Evolutionary conservation across 1,284 basidiomycete genomes (phyloP), one percentile per base, ranked within the genome.

Genomic region (Inonotus obliquus): DNA sequence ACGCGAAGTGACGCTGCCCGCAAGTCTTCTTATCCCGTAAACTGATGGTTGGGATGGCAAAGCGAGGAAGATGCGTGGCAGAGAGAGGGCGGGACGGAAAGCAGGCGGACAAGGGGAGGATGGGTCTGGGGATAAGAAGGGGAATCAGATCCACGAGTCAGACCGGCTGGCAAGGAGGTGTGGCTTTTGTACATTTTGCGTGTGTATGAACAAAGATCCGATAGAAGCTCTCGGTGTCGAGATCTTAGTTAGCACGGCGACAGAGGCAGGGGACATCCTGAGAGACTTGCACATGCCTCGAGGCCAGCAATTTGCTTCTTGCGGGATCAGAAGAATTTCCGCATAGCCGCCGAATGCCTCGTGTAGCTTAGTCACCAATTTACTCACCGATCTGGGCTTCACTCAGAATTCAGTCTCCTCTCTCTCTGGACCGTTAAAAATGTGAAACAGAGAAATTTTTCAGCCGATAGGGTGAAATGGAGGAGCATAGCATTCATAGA

Each of bases 231-330:
- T 29, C 53, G 10, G 25, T 49, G 48, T 54, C 52, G 29, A 54
- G 35, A 54, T 35, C 25, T 54, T 25, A 32, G 32, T 32, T 32
- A 49, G 48, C 48, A 49, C 48, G 48, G 41, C 41, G 41, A 44
- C 41, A 2, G 27, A 19, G 51, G 27, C 25, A 52, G 25, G 51
- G 11, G 51, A 49, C 17, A 21, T 27, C 47, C 53, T 61, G 60
- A 56, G 60, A 61, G 60, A 32, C 53, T 49, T 25, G 19, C 44
- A 13, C 27, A 27, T 21, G 60, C 60, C 60, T 61, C 60, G 60
- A 61, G 60, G 60, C 60, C 21, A n/a, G 9, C 17, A 57, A 29
- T 57, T 57, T 44, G 51, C 51, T 23, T 2, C 54, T 47, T 56
- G 35, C 21, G 25, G 23, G 21, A 54, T 9, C 11, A 29, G 38